These are phyloP conservation scores for Hypoxylon lienhwacheense DNA, from an alignment of 495 filamentous ascomycete species.

Conservation along the genomic window DNA sequence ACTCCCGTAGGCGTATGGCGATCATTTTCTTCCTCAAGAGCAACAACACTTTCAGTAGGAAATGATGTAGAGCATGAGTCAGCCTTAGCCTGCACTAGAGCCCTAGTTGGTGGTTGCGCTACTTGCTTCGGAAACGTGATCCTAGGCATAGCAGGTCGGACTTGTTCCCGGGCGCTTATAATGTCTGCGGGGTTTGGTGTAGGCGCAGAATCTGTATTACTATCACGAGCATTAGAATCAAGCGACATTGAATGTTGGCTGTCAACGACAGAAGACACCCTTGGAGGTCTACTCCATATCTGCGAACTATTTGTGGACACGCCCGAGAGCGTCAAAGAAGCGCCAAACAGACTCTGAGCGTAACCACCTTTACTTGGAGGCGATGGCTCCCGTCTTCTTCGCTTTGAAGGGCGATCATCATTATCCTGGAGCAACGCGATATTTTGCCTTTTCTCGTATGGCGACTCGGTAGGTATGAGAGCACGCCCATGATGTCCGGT, in stretches of 20 bases:
- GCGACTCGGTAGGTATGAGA: conserved; percentile 48
- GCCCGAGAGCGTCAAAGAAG: conserved; percentile 48
- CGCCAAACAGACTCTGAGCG: conserved; percentile 56
- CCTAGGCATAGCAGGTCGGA: background rate
- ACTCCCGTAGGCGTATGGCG: background rate
- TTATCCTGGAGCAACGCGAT: conserved; percentile 15
- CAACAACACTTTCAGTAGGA: background rate
- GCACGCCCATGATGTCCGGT: conserved; percentile 56
- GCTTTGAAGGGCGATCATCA: conserved; percentile 39
- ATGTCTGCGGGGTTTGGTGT: background rate
- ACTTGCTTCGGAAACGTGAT: background rate
- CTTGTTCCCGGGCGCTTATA: background rate
- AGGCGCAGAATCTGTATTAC: background rate
- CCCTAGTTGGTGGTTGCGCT: background rate
- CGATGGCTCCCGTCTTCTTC: conserved; percentile 40
- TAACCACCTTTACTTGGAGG: conserved; percentile 53
- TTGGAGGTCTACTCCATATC: conserved; percentile 25
- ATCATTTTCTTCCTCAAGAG: background rate
- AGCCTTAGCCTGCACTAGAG: background rate
- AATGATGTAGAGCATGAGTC: background rate
- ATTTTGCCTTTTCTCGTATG: conserved; percentile 53
- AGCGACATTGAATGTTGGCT: conserved; percentile 5
- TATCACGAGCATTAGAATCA: conserved; percentile 5
- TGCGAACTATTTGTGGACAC: conserved; percentile 43
- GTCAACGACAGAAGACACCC: conserved; percentile 17